A percentile compares a stretch with the other conserved stretches of the same genome.
These are phyloP conservation scores for Pharus latifolius DNA, from an alignment of 176 grass and related monocot species.

Conservation along the genomic window DNA sequence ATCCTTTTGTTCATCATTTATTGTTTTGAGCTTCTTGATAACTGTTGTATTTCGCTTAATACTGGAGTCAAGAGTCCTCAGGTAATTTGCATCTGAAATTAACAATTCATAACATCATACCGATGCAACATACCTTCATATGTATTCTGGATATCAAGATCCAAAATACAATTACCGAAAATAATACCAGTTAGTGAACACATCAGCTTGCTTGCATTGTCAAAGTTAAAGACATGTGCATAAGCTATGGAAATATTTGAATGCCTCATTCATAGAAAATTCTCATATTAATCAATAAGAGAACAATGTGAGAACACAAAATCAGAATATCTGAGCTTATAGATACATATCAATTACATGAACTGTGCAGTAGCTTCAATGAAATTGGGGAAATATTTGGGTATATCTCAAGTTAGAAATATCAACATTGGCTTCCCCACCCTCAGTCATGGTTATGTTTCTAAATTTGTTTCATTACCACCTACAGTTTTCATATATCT, in stretches of 20 bases:
- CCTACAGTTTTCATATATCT: background rate
- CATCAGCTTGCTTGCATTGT: background rate
- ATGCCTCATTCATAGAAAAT: background rate
- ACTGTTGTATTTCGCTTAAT: conserved; percentile 85
- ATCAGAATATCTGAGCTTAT: background rate
- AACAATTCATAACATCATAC: conserved; percentile 25
- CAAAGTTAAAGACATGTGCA: background rate
- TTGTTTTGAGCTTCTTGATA: conserved; percentile 94
- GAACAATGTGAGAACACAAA: background rate
- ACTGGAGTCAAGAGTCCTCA: conserved; percentile 94
- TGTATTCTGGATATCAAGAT: background rate
- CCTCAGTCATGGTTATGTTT: background rate
- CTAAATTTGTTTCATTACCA: background rate
- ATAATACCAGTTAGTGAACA: background rate
- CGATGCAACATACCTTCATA: background rate
- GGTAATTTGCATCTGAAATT: conserved; percentile 72
- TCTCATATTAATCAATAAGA: background rate
- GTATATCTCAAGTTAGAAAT: background rate
- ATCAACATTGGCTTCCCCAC: background rate
- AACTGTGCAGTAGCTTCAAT: background rate
- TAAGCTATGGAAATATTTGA: background rate
- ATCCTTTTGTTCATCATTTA: conserved; percentile 89
- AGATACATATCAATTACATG: background rate
- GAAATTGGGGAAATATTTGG: background rate
- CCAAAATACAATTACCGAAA: background rate